Base-by-base conservation (phyloP, 768 basidiomycete species). In the Boletus rubropictus region DNA sequence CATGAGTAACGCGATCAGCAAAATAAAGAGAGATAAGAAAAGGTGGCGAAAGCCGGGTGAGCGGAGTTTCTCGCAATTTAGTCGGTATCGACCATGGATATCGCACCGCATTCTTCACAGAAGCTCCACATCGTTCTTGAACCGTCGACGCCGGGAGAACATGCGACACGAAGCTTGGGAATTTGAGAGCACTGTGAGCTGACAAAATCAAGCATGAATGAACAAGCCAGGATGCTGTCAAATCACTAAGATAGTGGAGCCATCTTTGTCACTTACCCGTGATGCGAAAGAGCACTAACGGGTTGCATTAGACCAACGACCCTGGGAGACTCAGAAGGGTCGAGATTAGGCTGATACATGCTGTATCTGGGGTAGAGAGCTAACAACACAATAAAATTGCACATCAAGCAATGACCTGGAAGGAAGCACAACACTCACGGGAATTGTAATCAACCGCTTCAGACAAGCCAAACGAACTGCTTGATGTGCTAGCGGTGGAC, bases 71-170 rank as follows among this genome's bases (percentile, higher is more conserved):
- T 48, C n/a, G 34, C 18, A 29, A 42, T 14, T 57, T 69, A 84
- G 66, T 86, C 82, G 67, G 75, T 75, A 61, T 89, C 84, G 68
- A 90, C 84, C 82, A 89, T 89, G 52, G 86, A 86, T 65, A 90
- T 89, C 48, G 88, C 84, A 66, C 88, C 88, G 64, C 88, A 90
- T 71, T 88, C 76, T 74, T 89, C 87, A 66, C 88, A 90, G 63
- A 86, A 83, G 59, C 81, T 83, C 88, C 88, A 90, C 86, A 90
- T 89, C 15, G 86, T 82, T 48, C 66, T 64, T 62, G 78, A 79
- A 51, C 87, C 87, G 53, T 80, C 79, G 50, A 74, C 67, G 44
- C 84, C 79, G 17, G 85, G 66, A 28, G 85, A 79, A 57, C 87
- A 89, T 28, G 88, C 85, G 49, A 90, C 74, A 53, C 85, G 82